Percentiles rank a stretch among this genome's conserved stretches.
Evolutionary conservation across 371 early-diverging fungal genomes (phyloP).

Genomic region (Fennellomyces sp.): DNA sequence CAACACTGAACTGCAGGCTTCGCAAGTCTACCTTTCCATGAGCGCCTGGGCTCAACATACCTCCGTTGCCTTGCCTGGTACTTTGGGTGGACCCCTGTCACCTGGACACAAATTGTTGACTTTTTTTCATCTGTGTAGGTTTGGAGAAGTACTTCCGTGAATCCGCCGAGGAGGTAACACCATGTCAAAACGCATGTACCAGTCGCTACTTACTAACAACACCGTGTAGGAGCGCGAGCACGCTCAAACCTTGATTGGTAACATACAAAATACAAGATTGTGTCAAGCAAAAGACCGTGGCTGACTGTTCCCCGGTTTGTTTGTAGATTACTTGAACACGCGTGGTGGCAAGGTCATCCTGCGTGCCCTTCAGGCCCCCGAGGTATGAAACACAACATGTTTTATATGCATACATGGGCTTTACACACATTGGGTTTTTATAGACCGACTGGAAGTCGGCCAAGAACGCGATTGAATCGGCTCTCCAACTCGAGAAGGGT

Average conservation of each 20-base stretch:
- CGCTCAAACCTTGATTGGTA: constrained; percentile 53
- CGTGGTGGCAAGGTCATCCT: constrained; percentile 60
- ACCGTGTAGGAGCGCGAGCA: constrained; percentile 69
- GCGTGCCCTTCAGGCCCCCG: constrained; percentile 54
- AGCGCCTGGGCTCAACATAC: constrained; percentile 59
- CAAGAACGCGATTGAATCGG: constrained; percentile 66
- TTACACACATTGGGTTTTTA: too few species aligned
- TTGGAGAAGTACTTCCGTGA: constrained; percentile 64
- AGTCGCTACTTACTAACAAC: constrained; percentile 1
- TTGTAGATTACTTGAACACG: constrained; percentile 53
- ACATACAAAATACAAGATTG: too few species aligned
- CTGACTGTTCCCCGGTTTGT: too few species aligned
- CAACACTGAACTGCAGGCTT: constrained; percentile 61
- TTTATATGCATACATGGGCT: too few species aligned
- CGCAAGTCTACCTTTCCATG: constrained; percentile 63
- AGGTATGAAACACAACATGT: constrained; percentile 25
- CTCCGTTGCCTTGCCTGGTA: constrained; percentile 61
- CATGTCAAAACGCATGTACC: too few species aligned
- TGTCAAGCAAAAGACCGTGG: too few species aligned
- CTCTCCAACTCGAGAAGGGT: constrained; percentile 71
- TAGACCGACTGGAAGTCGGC: constrained; percentile 68
- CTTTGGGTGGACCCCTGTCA: neutral
- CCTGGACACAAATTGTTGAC: neutral
- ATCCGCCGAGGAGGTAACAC: constrained; percentile 53
- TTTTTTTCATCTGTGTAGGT: constrained; percentile 21